phyloP scores from a whole-genome alignment of 805 yeast species.

The Kuraishia floccosa region DNA sequence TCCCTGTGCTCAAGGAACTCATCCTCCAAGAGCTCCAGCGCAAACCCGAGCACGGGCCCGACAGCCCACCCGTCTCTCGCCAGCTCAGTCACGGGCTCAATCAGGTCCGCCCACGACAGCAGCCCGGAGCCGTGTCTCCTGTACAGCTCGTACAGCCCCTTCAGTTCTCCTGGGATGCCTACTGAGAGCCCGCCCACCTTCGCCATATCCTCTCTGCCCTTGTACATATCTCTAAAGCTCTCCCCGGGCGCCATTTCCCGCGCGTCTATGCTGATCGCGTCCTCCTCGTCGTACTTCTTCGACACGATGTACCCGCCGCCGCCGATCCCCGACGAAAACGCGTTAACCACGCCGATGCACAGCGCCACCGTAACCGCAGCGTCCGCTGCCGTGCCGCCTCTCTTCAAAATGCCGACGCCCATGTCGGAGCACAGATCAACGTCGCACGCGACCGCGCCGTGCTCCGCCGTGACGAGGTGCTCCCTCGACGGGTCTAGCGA shows the following conservation, averaged over 20 bases:
- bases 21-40: constrained; percentile 26
- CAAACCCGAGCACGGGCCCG: constrained; percentile 27
- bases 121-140: constrained; percentile 58
- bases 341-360: constrained; percentile 77
- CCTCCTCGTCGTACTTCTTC: constrained; percentile 22
- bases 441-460: constrained; percentile 63
- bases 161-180: constrained; percentile 86
- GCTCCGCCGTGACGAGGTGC: constrained; percentile 24
- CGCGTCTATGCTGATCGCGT: constrained; percentile 63
- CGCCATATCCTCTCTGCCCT: constrained; percentile 32
- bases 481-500: constrained; percentile 28
- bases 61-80: constrained; percentile 57
- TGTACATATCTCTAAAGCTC: constrained; percentile 58
- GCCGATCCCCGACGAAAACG: constrained; percentile 83
- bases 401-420: constrained; percentile 43
- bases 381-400: constrained; percentile 82
- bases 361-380: constrained; percentile 84
- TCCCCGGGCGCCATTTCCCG: constrained; percentile 75
- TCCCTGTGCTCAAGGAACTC: constrained; percentile 18
- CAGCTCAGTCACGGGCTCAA: constrained; percentile 64
- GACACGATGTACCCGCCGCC: constrained; percentile 85
- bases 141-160: constrained; percentile 63
- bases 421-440: constrained; percentile 49
- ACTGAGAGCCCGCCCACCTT: constrained; percentile 80
- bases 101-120: constrained; percentile 58